Evolutionary conservation across 441 rosid genomes (phyloP), one percentile per base, ranked within the genome.

Genomic region (Jatropha multifida): DNA sequence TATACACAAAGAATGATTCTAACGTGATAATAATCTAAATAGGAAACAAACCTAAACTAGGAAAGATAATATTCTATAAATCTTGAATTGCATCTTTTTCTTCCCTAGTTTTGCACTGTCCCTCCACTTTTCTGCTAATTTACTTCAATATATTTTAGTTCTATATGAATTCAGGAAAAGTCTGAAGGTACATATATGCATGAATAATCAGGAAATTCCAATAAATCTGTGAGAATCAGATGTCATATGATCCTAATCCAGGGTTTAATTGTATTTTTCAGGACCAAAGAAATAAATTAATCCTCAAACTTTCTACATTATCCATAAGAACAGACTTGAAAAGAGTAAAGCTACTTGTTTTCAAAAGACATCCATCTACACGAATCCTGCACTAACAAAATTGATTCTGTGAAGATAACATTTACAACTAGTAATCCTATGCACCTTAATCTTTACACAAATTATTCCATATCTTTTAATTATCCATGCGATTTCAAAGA

Each of bases 381-480:
- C 7, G 27, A 56, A 69, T 66, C 44, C 2, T 70, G 37, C 2
- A 20, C 63, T n/a, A 26, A 61, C 7, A 13, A 5, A 42, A 26
- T 58, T 26, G 48, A 76, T 54, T 64, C 56, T 52, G 4, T 32
- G 55, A 69, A 54, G 68, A 52, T 55, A 51, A 51, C 38, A 37
- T 60, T 62, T 62, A 14, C 15, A 63, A 64, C 54, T 2, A 15
- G 32, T 20, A 20, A 46, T 68, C 65, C 61, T 11, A 66, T 23
- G 46, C 14, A 7, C 15, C 37, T 76, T 40, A 40, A 38, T 44
- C 62, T 23, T n/a, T 20, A 55, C 62, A 58, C 59, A n/a, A n/a
- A 23, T 8, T 7, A 20, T 23, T 2, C 8, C 12, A n/a, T 58
- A 9, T 58, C 27, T 49, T 60, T 49, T 37, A 9, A 48, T 6